These are phyloP conservation scores for Acmispon strigosus DNA, from an alignment of 306 rosid genomes.

Conservation along the genomic window DNA sequence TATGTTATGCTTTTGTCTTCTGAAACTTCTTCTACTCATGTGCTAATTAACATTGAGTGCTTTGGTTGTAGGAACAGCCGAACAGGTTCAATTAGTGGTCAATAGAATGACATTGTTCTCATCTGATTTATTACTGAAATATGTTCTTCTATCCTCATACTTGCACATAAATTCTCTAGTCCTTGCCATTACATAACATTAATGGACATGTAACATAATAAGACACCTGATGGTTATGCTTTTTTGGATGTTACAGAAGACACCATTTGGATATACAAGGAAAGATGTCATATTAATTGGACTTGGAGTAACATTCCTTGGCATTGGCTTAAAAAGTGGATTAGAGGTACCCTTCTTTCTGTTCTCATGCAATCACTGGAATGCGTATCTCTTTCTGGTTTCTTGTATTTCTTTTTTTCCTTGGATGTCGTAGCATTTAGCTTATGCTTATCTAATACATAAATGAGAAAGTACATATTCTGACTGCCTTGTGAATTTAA, in stretches of 20 bases:
- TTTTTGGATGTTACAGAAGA: conserved; percentile 33
- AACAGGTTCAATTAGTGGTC: not conserved
- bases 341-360: conserved; percentile 53
- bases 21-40: not conserved
- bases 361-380: not conserved
- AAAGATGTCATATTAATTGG: conserved; percentile 94
- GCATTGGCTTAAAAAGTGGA: conserved; percentile 79
- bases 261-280: conserved; percentile 83
- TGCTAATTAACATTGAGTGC: not conserved
- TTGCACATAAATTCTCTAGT: not conserved
- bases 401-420: not conserved
- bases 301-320: conserved; percentile 67
- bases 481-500: not conserved
- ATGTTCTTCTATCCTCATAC: not conserved
- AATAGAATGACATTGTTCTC: not conserved
- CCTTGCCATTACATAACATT: not conserved
- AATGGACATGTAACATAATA: not conserved
- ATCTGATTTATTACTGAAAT: not conserved
- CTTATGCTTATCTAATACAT: not conserved
- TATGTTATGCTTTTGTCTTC: conserved; percentile 2
- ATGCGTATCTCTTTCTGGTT: not conserved
- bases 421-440: not conserved
- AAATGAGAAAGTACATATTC: not conserved
- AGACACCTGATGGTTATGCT: not conserved
- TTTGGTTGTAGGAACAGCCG: not conserved